Base-by-base conservation (phyloP, 805 yeast species). In the Saccharomycopsis microspora region DNA sequence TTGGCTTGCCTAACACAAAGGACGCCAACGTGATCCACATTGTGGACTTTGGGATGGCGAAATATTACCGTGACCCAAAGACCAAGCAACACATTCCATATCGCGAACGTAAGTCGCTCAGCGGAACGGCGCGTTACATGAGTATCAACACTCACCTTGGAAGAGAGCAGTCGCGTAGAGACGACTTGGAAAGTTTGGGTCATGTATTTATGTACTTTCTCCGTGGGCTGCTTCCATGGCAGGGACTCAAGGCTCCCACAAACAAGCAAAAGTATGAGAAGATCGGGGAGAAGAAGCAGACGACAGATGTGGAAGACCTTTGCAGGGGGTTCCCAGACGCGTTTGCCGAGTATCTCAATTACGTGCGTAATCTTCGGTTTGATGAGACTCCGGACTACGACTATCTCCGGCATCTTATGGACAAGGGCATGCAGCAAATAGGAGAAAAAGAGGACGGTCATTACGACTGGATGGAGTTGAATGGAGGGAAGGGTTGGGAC, bases 51-150 rank as follows among this genome's bases (percentile, higher is more conserved):
- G 94, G 94, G 51, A 84, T 84, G 94, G 89, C 89, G 11, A 84
- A 84, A 60, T 89, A 84, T 59, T 84, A 78, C 60, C 68, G 93
- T 57, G 89, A 85, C 58, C 89, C 90, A 33, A 72, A 78, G 56
- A 79, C 90, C 0, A 82, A 82, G 57, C 83, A 76, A 55, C 94
- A 84, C 64, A 84, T 84, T 49, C 93, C 93, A 7, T 84, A 84
- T 62, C 72, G 89, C 56, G 94, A 84, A 62, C 71, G 81, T 57
- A 84, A 84, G 60, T 80, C 90, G 3, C 68, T 84, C 58, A 78
- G 86, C 63, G 94, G 94, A 27, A 84, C 94, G 1, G 93, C 93
- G 7, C 74, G 94, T 59, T 84, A 84, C 63, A 84, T 84, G 94
- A 82, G 90, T 7, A 84, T 84, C 51, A 84, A 84, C 64, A 84